Evolutionary conservation across 1,284 basidiomycete species (phyloP), one percentile per base, ranked within the genome.

Genomic region (Crepidotus sp.): DNA sequence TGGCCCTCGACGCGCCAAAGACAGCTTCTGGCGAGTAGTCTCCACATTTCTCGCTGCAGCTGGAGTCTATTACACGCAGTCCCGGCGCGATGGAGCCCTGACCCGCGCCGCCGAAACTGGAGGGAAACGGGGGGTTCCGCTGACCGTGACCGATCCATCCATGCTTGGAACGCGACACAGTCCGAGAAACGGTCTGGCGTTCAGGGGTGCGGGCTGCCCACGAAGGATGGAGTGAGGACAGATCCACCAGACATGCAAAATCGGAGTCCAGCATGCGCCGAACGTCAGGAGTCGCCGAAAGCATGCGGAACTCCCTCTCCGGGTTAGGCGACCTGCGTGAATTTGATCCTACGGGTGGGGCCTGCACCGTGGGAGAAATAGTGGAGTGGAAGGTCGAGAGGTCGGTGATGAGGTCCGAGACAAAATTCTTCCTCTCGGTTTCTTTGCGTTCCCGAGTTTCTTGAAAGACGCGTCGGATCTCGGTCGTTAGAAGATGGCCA

Each of bases 191-290:
- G 13, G 26, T 18, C 24, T 10, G 14, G 22, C 37, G 31, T 1
- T n/a, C 11, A 7, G 32, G 26, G 11, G 37, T 7, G 7, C 22
- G 14, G 26, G 17, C 21, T 22, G 11, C 15, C 44, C 44, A 46
- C 13, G 38, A 40, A 13, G 40, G 38, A 26, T 46, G 38, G 18
- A 46, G 35, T 1, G 33, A 35, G 10, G 37, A 35, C 7, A 46
- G 38, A 25, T 46, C 44, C 19, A 46, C 38, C 11, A 46, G 18
- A 26, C 44, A 46, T 6, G 33, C 34, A 19, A 46, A 46, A 17
- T 46, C 44, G 11, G 44, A 40, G 8, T 46, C 44, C 8, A 46
- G 38, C 44, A 46, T 40, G 21, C 31, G 37, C 9, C 44, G 32
- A 6, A 46, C 38, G 6, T 46, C 32, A 4, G 32, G 7, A 6